phyloP scores from a whole-genome alignment of 352 stramenopile species.

The Globisporangium polare region DNA sequence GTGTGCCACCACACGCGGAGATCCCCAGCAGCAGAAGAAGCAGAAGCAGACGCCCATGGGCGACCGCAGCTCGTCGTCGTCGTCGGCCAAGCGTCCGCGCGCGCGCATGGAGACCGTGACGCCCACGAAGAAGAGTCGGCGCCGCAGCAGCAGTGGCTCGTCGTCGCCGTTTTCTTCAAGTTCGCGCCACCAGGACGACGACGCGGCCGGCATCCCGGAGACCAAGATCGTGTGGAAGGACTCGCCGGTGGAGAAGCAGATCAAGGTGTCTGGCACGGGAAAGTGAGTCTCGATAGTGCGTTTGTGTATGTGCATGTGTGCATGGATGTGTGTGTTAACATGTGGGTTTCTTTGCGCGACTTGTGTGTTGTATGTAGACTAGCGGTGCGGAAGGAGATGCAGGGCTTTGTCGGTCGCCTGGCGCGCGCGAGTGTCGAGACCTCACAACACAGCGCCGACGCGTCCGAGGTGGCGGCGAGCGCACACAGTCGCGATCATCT shows the following conservation, averaged over 20 bases:
- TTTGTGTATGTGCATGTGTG: neutral
- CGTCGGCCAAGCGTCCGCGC: constrained; percentile 47
- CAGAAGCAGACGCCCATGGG: constrained; percentile 1
- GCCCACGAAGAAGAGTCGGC: constrained; percentile 14
- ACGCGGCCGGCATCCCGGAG: constrained; percentile 14
- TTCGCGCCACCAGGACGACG: constrained; percentile 7
- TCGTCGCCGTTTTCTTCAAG: neutral
- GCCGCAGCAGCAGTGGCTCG: neutral
- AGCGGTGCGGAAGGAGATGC: constrained; percentile 59
- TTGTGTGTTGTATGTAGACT: constrained; percentile 20
- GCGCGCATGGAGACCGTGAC: constrained; percentile 28
- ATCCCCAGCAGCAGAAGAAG: neutral
- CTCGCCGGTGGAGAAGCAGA: constrained; percentile 75
- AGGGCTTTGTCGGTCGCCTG: constrained; percentile 64
- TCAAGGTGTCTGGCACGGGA: constrained; percentile 63
- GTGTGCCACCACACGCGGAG: neutral
- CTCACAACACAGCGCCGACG: constrained; percentile 10
- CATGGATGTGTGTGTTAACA: constrained; percentile 1
- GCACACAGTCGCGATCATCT: constrained; percentile 13
- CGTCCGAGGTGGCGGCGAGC: neutral
- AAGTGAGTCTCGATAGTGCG: constrained; percentile 24
- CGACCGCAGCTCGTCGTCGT: neutral
- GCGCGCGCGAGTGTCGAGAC: constrained; percentile 50
- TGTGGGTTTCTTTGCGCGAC: neutral
- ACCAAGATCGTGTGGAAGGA: constrained; percentile 77